A percentile compares a stretch with the other conserved stretches of the same genome.
These are phyloP conservation scores for Pleurotus djamor DNA, from an alignment of 768 basidiomycete species.

Conservation along the genomic window DNA sequence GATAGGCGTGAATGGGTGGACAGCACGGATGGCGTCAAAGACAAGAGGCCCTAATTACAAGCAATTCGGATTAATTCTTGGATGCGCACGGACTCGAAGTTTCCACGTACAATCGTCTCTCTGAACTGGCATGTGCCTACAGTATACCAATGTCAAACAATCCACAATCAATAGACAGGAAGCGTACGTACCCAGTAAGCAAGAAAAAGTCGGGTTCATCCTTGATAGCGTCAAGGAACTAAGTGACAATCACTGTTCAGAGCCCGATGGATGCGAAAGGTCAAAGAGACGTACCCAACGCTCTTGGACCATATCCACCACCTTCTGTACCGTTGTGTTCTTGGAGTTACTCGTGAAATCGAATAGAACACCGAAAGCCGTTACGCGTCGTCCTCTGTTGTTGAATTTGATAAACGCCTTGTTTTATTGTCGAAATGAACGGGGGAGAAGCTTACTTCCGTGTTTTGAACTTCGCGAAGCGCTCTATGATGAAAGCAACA, in stretches of 20 bases:
- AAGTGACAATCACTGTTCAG: neutral
- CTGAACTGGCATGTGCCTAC: conserved; percentile 81
- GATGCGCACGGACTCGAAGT: neutral
- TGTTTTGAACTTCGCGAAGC: conserved; percentile 73
- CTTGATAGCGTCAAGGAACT: conserved; percentile 74
- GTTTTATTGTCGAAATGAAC: neutral
- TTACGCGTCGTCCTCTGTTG: conserved; percentile 62
- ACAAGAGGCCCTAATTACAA: conserved; percentile 59
- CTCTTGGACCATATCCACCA: conserved; percentile 77
- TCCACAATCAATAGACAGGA: neutral
- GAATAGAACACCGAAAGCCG: conserved; percentile 77
- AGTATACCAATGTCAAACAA: neutral
- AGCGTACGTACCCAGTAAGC: conserved; percentile 54
- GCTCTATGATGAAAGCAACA: conserved; percentile 30
- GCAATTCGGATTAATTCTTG: too few species aligned
- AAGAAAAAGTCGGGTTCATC: conserved; percentile 85
- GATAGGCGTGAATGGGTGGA: conserved; percentile 77
- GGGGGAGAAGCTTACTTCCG: conserved; percentile 44
- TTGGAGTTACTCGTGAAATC: conserved; percentile 71
- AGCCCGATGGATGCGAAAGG: neutral
- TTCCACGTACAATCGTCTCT: conserved; percentile 54
- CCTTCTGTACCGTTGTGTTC: conserved; percentile 77
- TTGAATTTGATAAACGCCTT: neutral
- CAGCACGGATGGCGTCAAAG: conserved; percentile 67
- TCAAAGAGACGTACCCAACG: conserved; percentile 50